Percentiles rank a stretch among this genome's conserved stretches.
phyloP scores from a whole-genome alignment of 257 asterid species.

The Coffea canephora region DNA sequence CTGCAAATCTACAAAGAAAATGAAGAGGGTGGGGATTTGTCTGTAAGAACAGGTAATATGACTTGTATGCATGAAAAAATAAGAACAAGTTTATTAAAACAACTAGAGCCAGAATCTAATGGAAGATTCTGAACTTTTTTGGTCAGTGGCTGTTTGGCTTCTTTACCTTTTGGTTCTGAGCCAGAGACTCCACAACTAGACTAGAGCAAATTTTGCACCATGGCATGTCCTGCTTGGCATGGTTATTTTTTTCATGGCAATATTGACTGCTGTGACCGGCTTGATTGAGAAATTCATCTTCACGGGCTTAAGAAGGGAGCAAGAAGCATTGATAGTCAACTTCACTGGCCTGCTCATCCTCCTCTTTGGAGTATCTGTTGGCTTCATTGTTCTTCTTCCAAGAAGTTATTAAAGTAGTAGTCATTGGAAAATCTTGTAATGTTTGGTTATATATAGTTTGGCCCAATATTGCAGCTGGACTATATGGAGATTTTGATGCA shows the following conservation, averaged over 20 bases:
- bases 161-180: constrained; percentile 34
- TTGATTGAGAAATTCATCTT: constrained; percentile 45
- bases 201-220: constrained; percentile 36
- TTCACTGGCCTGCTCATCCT: constrained; percentile 51
- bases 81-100: no score
- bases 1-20: no score
- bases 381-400: constrained; percentile 27
- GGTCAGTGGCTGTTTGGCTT: constrained; percentile 49
- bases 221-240: constrained; percentile 52
- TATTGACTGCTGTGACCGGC: constrained; percentile 47
- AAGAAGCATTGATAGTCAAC: constrained; percentile 51
- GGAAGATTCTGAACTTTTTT: neutral
- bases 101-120: neutral
- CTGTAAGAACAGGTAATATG: no score
- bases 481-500: no score
- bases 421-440: neutral
- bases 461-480: neutral
- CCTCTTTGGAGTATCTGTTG: constrained; percentile 43
- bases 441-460: no score
- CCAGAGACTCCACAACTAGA: constrained; percentile 14
- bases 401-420: constrained; percentile 8
- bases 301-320: constrained; percentile 20
- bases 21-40: no score
- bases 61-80: no score
- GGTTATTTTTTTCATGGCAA: constrained; percentile 48